phyloP scores from a whole-genome alignment of 2,329 filamentous ascomycete genomes.

The Allantophomopsis lycopodina region DNA sequence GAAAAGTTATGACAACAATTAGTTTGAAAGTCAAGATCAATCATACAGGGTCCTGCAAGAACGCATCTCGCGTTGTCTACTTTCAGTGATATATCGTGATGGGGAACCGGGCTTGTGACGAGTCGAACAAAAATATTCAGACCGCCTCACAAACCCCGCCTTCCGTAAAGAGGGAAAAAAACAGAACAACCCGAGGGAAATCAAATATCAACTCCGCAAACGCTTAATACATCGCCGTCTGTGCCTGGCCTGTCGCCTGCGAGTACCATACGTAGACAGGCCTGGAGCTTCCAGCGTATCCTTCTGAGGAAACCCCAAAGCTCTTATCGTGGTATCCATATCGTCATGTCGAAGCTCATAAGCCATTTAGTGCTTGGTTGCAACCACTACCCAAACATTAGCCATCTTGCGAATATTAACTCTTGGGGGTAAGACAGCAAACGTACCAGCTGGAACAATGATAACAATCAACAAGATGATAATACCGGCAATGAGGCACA shows the following conservation, averaged over 20 bases:
- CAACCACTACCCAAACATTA: slow-evolving; percentile 22
- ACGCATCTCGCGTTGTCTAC: too few species aligned
- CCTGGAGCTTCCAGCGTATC: slow-evolving; percentile 15
- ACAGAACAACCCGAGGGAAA: slow-evolving; percentile 2
- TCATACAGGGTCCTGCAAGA: too few species aligned
- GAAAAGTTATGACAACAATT: too few species aligned
- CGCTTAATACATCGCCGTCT: neutral
- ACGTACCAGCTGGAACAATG: slow-evolving; percentile 80
- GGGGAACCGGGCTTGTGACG: too few species aligned
- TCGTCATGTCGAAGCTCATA: too few species aligned
- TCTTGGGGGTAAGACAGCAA: neutral
- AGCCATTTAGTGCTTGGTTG: slow-evolving; percentile 23
- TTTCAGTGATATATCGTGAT: too few species aligned
- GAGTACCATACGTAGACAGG: slow-evolving; percentile 22
- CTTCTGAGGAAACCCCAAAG: slow-evolving; percentile 1
- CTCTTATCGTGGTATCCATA: too few species aligned
- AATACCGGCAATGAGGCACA: slow-evolving; percentile 85
- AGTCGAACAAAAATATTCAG: too few species aligned
- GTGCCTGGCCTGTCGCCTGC: slow-evolving; percentile 19
- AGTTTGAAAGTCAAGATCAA: too few species aligned
- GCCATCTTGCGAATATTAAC: slow-evolving; percentile 1
- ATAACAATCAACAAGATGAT: slow-evolving; percentile 87
- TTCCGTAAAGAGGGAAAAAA: too few species aligned
- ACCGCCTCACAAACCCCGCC: too few species aligned
- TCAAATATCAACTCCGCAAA: slow-evolving; percentile 8